A percentile compares a stretch with the other conserved stretches of the same genome.
Evolutionary conservation across 805 yeast genomes (phyloP).

Genomic region (Starmera pachycereana): DNA sequence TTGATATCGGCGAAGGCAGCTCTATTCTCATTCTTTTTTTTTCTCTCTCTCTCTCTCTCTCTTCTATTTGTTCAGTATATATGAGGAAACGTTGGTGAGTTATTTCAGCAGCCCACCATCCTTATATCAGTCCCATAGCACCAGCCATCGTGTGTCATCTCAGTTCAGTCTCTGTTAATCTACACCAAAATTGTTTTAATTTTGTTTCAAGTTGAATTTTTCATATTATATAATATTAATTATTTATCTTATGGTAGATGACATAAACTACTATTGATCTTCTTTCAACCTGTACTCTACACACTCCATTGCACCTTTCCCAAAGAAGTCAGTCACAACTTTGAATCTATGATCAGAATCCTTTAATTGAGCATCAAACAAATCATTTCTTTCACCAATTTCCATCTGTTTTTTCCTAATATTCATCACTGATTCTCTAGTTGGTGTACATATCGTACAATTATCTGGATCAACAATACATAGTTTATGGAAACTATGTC

Average conservation of each 20-base stretch:
- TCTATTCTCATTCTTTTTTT: background rate
- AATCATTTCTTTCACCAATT: constrained; percentile 48
- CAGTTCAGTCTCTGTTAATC: too few relatives aligned
- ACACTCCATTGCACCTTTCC: constrained; percentile 77
- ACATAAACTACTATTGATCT: background rate
- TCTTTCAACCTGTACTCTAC: constrained; percentile 2
- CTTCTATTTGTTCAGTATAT: too few relatives aligned
- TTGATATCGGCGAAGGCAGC: constrained; percentile 2
- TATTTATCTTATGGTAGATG: background rate
- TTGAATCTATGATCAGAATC: constrained; percentile 53
- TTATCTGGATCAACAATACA: constrained; percentile 51
- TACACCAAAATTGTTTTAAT: too few relatives aligned
- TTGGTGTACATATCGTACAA: constrained; percentile 76
- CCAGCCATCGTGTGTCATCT: too few relatives aligned
- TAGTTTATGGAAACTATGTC: constrained; percentile 76
- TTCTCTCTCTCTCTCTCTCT: background rate
- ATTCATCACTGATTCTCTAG: constrained; percentile 53
- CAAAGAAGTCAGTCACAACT: constrained; percentile 71
- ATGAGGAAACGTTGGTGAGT: too few relatives aligned
- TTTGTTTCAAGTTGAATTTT: background rate
- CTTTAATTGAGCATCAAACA: constrained; percentile 47
- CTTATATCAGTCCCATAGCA: too few relatives aligned
- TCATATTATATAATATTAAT: background rate
- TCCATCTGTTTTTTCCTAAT: constrained; percentile 50
- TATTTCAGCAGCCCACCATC: too few relatives aligned